Evolutionary conservation across 768 basidiomycete genomes (phyloP), one percentile per base, ranked within the genome.

Genomic region (Phlebiopsis gigantea): DNA sequence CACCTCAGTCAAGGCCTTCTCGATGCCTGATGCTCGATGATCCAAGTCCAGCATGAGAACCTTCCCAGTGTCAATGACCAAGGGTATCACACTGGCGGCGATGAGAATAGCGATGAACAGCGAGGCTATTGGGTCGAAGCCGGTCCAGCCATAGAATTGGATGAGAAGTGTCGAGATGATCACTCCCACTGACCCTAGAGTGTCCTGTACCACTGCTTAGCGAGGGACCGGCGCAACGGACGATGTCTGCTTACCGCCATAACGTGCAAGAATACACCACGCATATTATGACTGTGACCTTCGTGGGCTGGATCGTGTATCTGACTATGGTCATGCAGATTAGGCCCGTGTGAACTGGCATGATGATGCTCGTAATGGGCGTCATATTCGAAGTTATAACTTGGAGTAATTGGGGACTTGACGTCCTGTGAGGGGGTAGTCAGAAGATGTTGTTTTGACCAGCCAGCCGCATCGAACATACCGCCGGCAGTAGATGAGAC

Each of bases 201-300:
- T 97, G 65, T 98, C 95, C 89, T 92, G 59, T 31, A 39, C 41
- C 24, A 29, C 28, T 28, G 26, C 5, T 60, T 60, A 50, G n/a
- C n/a, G n/a, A n/a, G n/a, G n/a, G n/a, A n/a, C n/a, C n/a, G n/a
- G n/a, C n/a, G n/a, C n/a, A n/a, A n/a, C n/a, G n/a, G n/a, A n/a
- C 25, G 29, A 47, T 10, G 21, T 17, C n/a, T n/a, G 21, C 84
- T 62, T 73, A 91, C 90, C 56, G 94, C 94, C 86, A 97, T 87
- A 46, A 99, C 96, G 67, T 99, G 96, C 55, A 98, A 72, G 69
- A 99, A 99, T 63, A 99, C 94, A 17, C 97, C 97, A 30, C 94
- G 88, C 97, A 99, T 99, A 69, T 99, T 99, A 70, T 98, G 93
- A 71, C 90, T 93, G 66, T 96, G 93, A 0, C 90, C 88, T 69